A percentile compares a stretch with the other conserved stretches of the same genome.
phyloP scores from a whole-genome alignment of 768 basidiomycete genomes.

The Collybiopsis luxurians region DNA sequence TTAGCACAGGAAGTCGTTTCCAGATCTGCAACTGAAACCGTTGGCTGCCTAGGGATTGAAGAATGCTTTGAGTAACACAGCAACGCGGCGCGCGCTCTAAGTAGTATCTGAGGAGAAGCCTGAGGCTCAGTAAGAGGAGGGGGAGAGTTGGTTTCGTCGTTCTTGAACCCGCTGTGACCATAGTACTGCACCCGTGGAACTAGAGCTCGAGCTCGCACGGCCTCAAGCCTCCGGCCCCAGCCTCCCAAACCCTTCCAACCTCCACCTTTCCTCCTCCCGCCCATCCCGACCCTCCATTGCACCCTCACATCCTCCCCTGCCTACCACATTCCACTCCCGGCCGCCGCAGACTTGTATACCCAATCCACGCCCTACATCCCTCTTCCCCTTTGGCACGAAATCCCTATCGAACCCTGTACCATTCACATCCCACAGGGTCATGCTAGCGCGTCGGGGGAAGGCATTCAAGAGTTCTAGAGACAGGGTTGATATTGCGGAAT shows the following conservation, averaged over 20 bases:
- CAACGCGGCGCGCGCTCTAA: no score
- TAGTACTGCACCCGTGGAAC: no score
- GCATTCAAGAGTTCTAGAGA: constrained; percentile 91
- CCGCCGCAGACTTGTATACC: constrained; percentile 18
- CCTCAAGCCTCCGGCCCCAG: constrained; percentile 67
- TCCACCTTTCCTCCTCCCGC: constrained; percentile 33
- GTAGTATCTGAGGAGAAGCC: no score
- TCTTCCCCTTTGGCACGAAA: constrained; percentile 53
- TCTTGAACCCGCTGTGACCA: no score
- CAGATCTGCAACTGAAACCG: no score
- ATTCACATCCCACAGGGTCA: constrained; percentile 76
- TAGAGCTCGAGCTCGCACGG: no score
- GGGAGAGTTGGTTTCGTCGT: no score
- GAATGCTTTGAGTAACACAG: no score
- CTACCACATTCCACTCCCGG: constrained; percentile 16
- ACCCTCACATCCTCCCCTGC: constrained; percentile 9
- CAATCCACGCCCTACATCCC: constrained; percentile 43
- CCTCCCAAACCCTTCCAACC: constrained; percentile 39
- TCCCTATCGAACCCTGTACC: constrained; percentile 89
- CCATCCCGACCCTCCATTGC: constrained; percentile 10
- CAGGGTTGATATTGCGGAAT: constrained; percentile 70
- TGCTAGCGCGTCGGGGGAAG: constrained; percentile 71
- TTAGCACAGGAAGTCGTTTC: no score
- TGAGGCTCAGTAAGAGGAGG: no score
- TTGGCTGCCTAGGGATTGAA: no score